Percentiles rank a stretch among this genome's conserved stretches.
phyloP scores from a whole-genome alignment of 2,329 filamentous ascomycete species.

The Aspergillus ibericus region DNA sequence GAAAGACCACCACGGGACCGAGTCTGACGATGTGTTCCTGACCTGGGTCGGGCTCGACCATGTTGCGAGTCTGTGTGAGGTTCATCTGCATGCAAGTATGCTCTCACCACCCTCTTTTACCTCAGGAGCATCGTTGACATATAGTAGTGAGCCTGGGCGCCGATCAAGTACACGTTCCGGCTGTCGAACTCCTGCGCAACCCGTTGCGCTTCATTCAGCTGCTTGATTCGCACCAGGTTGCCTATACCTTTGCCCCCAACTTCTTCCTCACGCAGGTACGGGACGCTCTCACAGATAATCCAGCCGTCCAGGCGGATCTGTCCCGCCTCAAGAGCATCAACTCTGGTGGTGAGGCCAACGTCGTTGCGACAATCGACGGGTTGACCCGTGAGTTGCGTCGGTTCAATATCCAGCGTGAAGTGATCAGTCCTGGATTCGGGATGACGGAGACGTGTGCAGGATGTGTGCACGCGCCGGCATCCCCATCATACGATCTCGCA shows the following conservation, averaged over 20 bases:
- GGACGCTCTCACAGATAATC: background rate
- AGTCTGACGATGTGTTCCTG: conserved; percentile 40
- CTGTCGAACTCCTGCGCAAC: conserved; percentile 20
- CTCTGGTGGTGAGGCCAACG: conserved; percentile 44
- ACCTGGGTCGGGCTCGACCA: conserved; percentile 57
- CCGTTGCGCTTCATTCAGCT: conserved; percentile 46
- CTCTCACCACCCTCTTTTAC: background rate
- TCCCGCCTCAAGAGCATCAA: conserved; percentile 26
- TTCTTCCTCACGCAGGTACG: conserved; percentile 23
- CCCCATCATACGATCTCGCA: background rate
- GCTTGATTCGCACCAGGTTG: conserved; percentile 37
- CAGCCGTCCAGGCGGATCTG: conserved; percentile 1
- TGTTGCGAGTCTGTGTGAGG: conserved; percentile 53
- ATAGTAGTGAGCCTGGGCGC: conserved; percentile 11
- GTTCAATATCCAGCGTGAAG: conserved; percentile 41
- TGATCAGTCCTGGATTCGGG: conserved; percentile 21
- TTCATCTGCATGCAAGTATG: conserved; percentile 46
- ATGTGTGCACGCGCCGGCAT: background rate
- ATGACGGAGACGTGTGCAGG: conserved; percentile 56
- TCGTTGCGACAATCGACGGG: conserved; percentile 36
- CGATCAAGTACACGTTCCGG: conserved; percentile 23
- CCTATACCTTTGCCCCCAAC: conserved; percentile 29
- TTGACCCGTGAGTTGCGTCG: conserved; percentile 27
- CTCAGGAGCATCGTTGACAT: background rate
- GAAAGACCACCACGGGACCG: conserved; percentile 14